Evolutionary conservation across 768 basidiomycete genomes (phyloP), one percentile per base, ranked within the genome.

Genomic region (Leucosporidium creatinivorum): DNA sequence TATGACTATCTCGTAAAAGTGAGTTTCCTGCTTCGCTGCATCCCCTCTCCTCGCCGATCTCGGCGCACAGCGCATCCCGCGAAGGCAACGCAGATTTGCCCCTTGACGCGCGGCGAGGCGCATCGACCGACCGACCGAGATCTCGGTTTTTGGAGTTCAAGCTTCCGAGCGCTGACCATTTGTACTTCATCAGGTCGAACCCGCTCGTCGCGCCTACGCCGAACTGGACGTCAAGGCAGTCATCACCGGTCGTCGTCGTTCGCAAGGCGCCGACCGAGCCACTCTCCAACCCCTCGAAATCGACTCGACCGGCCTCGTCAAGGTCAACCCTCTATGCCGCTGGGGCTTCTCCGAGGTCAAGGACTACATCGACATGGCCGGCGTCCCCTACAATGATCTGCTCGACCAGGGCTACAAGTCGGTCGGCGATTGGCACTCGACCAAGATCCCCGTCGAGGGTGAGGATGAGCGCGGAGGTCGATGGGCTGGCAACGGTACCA

Each of bases 401-500:
- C 84, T 99, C 50, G 85, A 85, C 67, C 85, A 91, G 76, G 96
- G 96, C 4, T 99, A 98, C 81, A 88, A 87, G 74, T 92, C 90
- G 76, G 86, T 99, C 69, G 96, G 96, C 5, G 96, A 99, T 79
- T 94, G 93, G 89, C 96, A 99, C 79, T 93, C 91, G 69, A 99
- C 96, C 0, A 78, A 77, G n/a, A 60, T 71, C 19, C 80, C 80
- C 15, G 73, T 77, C 44, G 69, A 75, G 12, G 72, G 73, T 12
- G 79, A 77, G 0, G 84, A 83, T 6, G 96, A 99, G 79, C 84
- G 96, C 30, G 86, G 88, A 2, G 94, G 94, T 1, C 81, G 96
- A 62, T 99, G 96, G 96, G 86, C 87, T 3, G 91, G 89, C 9
- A 87, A 83, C 76, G 71, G 69, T 31, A 82, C 83, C 68, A 99